A percentile compares a stretch with the other conserved stretches of the same genome.
These are phyloP conservation scores for Pelargonium myrrhifolium DNA, from an alignment of 441 rosid species.

Conservation along the genomic window DNA sequence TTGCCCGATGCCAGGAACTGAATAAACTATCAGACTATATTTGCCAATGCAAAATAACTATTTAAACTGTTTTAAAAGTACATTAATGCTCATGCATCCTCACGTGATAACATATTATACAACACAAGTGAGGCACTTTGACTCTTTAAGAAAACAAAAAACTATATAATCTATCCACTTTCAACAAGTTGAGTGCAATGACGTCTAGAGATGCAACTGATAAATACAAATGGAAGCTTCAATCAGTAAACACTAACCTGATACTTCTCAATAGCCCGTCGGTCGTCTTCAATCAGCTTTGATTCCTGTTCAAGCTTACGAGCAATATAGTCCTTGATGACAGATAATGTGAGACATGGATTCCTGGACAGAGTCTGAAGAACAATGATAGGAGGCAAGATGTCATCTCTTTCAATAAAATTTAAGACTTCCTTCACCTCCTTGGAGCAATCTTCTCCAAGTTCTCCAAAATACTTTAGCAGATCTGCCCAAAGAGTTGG, in stretches of 20 bases:
- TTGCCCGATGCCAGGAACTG: neutral
- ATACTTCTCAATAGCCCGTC: conserved; percentile 81
- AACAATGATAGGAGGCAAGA: conserved; percentile 90
- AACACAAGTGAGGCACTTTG: neutral
- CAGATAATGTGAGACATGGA: conserved; percentile 90
- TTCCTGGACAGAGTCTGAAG: conserved; percentile 84
- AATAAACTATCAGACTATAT: neutral
- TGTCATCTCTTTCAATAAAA: conserved; percentile 85
- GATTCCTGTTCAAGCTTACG: conserved; percentile 95
- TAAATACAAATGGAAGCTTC: conserved; percentile 7
- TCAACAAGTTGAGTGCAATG: conserved; percentile 7
- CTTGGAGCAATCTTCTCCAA: conserved; percentile 93
- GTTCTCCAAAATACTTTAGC: conserved; percentile 92
- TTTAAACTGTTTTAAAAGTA: neutral
- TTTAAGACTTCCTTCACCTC: conserved; percentile 91
- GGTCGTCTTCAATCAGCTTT: conserved; percentile 83
- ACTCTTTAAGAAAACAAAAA: neutral
- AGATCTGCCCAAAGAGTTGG: conserved; percentile 97
- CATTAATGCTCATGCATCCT: neutral
- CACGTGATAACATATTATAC: neutral
- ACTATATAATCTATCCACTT: neutral
- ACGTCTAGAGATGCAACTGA: neutral
- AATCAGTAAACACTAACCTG: conserved; percentile 48
- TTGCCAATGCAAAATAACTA: neutral
- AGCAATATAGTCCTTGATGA: conserved; percentile 88